Evolutionary conservation across 163 green algal genomes (phyloP), one percentile per base, ranked within the genome.

Genomic region (Scenedesmus sp.): DNA sequence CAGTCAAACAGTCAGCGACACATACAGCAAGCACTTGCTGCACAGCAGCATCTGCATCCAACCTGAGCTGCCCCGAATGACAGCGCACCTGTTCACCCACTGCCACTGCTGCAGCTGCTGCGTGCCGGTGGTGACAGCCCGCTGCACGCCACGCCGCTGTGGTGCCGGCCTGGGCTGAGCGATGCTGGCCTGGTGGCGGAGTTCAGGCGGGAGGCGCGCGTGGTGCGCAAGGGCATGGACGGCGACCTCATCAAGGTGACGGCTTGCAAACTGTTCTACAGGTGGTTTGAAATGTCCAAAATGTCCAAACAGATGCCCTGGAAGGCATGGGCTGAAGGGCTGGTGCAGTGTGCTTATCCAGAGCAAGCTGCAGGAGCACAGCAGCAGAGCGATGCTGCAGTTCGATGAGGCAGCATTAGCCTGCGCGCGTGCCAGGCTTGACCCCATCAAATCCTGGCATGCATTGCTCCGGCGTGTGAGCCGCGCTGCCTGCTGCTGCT

Each of bases 211-310:
- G 96, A 98, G 95, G 96, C 94, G 83, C 82, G 85, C 18, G 91
- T 95, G 20, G 95, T 98, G 52, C 93, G 95, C 2, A 92, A 92
- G n/a, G 96, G 93, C 12, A 93, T 98, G 88, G 93, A 97, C 20
- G 97, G 96, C 0, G 96, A 98, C 82, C 94, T 98, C 34, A 92
- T 86, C 88, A 98, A 98, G 95, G 96, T 96, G 76, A 0, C 93
- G 46, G 18, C 3, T 10, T 12, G 57, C 74, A 82, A n/a, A 6
- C 67, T 8, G 67, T n/a, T 9, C 67, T 70, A 15, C 62, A 70
- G 62, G 12, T 46, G 34, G 34, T 46, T 46, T 70, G 62, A 70
- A 70, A 70, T 12, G 12, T 70, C 12, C 13, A 15, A 70, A 70
- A 70, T 12, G 12, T 1, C 62, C 62, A 70, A 70, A 70, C 1